Conservation (phyloP, 2,329 filamentous ascomycete species). For the Penicillium corylophilum region DNA sequence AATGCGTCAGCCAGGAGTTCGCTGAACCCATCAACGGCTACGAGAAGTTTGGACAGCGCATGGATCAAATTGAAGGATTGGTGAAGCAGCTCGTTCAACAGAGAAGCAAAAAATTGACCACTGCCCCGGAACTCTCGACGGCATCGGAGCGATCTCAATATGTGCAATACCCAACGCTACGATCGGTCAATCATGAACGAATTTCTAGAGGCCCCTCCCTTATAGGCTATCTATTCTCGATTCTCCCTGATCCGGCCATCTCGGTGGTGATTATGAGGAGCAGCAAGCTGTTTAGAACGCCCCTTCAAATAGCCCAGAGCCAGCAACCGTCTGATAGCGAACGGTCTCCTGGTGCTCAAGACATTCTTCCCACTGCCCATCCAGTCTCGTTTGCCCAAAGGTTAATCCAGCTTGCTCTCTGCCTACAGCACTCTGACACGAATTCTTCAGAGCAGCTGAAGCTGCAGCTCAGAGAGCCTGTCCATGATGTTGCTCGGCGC, state of each 20-base stretch:
- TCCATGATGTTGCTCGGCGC: conserved; percentile 3
- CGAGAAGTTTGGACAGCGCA: neutral
- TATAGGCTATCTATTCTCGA: conserved; percentile 16
- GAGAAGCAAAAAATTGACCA: neutral
- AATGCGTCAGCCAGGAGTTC: conserved; percentile 25
- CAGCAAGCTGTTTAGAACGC: conserved; percentile 15
- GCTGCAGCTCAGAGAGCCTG: conserved; percentile 4
- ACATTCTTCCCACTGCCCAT: conserved; percentile 5
- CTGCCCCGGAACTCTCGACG: neutral
- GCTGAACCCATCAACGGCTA: neutral
- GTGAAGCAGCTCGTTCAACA: conserved; percentile 6
- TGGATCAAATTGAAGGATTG: conserved; percentile 11
- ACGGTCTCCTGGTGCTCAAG: neutral
- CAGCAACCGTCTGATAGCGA: neutral
- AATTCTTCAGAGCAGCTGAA: conserved; percentile 2
- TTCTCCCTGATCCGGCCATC: conserved; percentile 13
- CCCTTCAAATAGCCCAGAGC: conserved; percentile 11
- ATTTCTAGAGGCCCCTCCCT: conserved; percentile 16
- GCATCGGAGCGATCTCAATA: neutral
- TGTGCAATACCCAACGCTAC: conserved; percentile 4
- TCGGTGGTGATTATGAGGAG: conserved; percentile 9
- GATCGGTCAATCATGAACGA: conserved; percentile 12
- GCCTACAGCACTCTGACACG: conserved; percentile 12
- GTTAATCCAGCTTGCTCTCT: conserved; percentile 20
- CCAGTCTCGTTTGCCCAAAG: conserved; percentile 15